phyloP scores from a whole-genome alignment of 805 yeast species.

The Saccharomycopsis fermentans region DNA sequence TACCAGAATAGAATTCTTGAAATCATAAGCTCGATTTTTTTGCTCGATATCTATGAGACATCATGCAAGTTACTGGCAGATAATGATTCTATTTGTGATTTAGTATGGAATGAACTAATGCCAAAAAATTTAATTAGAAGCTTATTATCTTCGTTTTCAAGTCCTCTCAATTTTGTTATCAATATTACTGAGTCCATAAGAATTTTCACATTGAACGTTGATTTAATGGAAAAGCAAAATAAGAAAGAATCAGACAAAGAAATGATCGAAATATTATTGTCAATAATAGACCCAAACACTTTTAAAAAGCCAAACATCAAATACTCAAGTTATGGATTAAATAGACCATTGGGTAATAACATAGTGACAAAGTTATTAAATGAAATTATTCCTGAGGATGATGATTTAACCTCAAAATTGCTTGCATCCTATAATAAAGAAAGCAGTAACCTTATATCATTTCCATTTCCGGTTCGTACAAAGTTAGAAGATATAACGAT shows the following conservation, averaged over 20 bases:
- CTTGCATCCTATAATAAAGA: slow-evolving; percentile 1
- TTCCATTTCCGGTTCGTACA: slow-evolving; percentile 11
- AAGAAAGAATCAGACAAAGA: slow-evolving; percentile 7
- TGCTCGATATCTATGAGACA: slow-evolving; percentile 17
- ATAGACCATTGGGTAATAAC: slow-evolving; percentile 44
- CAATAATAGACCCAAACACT: slow-evolving; percentile 33
- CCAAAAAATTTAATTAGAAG: slow-evolving; percentile 12
- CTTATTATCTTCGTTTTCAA: slow-evolving; percentile 8
- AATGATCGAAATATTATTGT: slow-evolving; percentile 26
- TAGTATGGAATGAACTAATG: slow-evolving; percentile 9
- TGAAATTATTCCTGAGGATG: slow-evolving; percentile 30
- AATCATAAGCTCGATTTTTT: slow-evolving; percentile 5
- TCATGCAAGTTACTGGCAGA: slow-evolving; percentile 9
- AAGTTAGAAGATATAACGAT: background rate
- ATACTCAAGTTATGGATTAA: slow-evolving; percentile 38
- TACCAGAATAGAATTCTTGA: slow-evolving; percentile 7
- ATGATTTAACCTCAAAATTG: slow-evolving; percentile 8
- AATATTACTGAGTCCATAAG: slow-evolving; percentile 9
- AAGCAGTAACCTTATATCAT: slow-evolving; percentile 1
- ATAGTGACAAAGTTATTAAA: slow-evolving; percentile 33
- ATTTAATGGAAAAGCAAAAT: background rate
- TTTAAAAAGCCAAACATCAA: slow-evolving; percentile 31
- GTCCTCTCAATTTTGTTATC: slow-evolving; percentile 12
- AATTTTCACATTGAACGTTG: background rate
- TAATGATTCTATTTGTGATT: slow-evolving; percentile 1